Evolutionary conservation across 1,284 basidiomycete species (phyloP).

Genomic region (Ustilago esculenta): DNA sequence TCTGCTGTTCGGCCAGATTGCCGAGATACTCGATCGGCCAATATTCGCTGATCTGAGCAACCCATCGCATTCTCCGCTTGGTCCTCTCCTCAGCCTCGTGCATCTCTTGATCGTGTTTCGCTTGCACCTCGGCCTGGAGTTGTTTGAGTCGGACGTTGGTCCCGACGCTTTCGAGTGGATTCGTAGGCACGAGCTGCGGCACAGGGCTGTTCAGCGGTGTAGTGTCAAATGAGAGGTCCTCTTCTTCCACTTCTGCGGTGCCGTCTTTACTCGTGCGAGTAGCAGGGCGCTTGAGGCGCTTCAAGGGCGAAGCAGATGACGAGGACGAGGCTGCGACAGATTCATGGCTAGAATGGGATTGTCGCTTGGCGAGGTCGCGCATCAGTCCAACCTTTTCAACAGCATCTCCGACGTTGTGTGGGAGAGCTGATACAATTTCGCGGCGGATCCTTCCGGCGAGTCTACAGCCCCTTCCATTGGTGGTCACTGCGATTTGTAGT

Average conservation of each 20-base stretch:
- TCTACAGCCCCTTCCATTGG: slow-evolving; percentile 90
- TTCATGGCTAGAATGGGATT: slow-evolving; percentile 3
- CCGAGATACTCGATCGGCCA: slow-evolving; percentile 86
- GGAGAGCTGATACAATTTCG: slow-evolving; percentile 81
- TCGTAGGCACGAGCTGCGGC: slow-evolving; percentile 69
- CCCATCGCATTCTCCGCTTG: slow-evolving; percentile 67
- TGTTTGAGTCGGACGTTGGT: slow-evolving; percentile 5
- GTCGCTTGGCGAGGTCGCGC: slow-evolving; percentile 74
- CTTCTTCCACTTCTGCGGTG: slow-evolving; percentile 52
- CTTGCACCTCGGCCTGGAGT: slow-evolving; percentile 19
- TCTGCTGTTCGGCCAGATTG: slow-evolving; percentile 75
- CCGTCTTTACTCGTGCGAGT: slow-evolving; percentile 10
- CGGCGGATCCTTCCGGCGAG: slow-evolving; percentile 82
- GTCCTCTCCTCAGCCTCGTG: slow-evolving; percentile 47
- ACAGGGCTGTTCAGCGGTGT: slow-evolving; percentile 80
- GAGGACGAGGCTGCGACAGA: background rate
- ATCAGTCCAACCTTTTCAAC: slow-evolving; percentile 80
- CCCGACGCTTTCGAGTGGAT: slow-evolving; percentile 22
- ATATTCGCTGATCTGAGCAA: slow-evolving; percentile 73
- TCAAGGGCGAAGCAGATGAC: slow-evolving; percentile 7
- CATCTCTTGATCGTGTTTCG: slow-evolving; percentile 18
- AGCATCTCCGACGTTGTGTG: slow-evolving; percentile 79
- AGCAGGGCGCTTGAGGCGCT: slow-evolving; percentile 13
- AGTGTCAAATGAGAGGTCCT: slow-evolving; percentile 55
- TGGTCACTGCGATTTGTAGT: slow-evolving; percentile 87